Evolutionary conservation across 345 rosid species (phyloP).

Genomic region (Rhodamnia argentea): DNA sequence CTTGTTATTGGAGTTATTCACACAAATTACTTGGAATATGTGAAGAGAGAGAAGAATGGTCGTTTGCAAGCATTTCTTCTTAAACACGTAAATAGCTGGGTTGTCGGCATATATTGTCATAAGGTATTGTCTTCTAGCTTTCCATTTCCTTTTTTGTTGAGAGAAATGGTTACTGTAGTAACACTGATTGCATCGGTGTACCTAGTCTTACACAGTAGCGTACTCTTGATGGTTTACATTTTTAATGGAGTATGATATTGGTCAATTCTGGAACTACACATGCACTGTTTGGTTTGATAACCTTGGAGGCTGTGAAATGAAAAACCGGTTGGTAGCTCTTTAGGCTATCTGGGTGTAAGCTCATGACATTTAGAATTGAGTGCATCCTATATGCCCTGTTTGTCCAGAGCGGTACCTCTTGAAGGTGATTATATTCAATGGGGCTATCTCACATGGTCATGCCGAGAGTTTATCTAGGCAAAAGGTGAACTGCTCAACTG

Average conservation of each 20-base stretch:
- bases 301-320: neutral
- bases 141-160: neutral
- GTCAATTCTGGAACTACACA: neutral
- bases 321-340: neutral
- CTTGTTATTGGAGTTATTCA: conserved; percentile 72
- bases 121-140: conserved; percentile 35
- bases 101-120: conserved; percentile 86
- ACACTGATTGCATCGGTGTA: neutral
- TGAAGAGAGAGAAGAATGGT: conserved; percentile 80
- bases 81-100: conserved; percentile 59
- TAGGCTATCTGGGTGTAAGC: neutral
- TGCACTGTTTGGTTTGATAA: neutral
- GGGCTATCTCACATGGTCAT: neutral
- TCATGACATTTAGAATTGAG: neutral
- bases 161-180: neutral
- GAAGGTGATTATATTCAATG: neutral
- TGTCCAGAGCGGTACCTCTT: neutral
- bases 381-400: neutral
- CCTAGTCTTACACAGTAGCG: neutral
- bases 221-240: neutral
- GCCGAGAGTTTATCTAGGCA: neutral
- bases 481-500: neutral
- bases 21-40: conserved; percentile 91
- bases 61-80: conserved; percentile 50
- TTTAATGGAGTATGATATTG: neutral